Conservation (phyloP, 2,329 filamentous ascomycete species). For the Monosporascus cannonballus region DNA sequence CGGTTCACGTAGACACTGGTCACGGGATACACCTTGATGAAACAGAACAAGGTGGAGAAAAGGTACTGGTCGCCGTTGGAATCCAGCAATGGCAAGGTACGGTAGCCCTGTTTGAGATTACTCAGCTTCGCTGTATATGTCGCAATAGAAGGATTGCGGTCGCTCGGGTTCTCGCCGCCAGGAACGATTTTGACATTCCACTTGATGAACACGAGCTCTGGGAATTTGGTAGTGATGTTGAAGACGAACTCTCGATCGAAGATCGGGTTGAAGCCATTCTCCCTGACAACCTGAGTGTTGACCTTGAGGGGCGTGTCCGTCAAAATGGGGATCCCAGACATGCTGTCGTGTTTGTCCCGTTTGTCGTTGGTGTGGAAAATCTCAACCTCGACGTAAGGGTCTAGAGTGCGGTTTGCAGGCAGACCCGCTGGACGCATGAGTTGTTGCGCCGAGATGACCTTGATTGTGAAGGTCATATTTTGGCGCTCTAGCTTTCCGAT, state of each 20-base stretch:
- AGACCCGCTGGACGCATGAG: conserved; percentile 76
- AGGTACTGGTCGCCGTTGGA: conserved; percentile 86
- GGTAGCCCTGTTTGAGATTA: conserved; percentile 86
- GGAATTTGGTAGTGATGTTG: conserved; percentile 86
- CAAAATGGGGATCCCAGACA: conserved; percentile 44
- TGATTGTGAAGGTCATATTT: conserved; percentile 76
- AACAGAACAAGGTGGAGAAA: conserved; percentile 91
- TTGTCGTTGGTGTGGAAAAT: conserved; percentile 93
- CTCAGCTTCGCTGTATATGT: conserved; percentile 90
- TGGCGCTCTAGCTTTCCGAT: conserved; percentile 69
- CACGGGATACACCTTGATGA: conserved; percentile 61
- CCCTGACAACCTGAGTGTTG: conserved; percentile 72
- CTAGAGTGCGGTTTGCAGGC: conserved; percentile 67
- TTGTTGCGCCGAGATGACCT: conserved; percentile 90
- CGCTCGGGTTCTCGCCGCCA: conserved; percentile 65
- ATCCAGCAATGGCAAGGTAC: conserved; percentile 85
- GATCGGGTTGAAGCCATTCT: conserved; percentile 89
- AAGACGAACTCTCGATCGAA: conserved; percentile 79
- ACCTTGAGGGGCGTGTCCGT: conserved; percentile 62
- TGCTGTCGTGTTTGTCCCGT: conserved; percentile 74
- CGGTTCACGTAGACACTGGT: conserved; percentile 50
- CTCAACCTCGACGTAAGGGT: conserved; percentile 92
- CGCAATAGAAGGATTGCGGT: conserved; percentile 61
- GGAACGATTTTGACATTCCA: conserved; percentile 86
- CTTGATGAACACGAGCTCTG: conserved; percentile 86